These are phyloP conservation scores for Fusarium musae DNA, from an alignment of 2,329 filamentous ascomycete genomes.

Conservation along the genomic window DNA sequence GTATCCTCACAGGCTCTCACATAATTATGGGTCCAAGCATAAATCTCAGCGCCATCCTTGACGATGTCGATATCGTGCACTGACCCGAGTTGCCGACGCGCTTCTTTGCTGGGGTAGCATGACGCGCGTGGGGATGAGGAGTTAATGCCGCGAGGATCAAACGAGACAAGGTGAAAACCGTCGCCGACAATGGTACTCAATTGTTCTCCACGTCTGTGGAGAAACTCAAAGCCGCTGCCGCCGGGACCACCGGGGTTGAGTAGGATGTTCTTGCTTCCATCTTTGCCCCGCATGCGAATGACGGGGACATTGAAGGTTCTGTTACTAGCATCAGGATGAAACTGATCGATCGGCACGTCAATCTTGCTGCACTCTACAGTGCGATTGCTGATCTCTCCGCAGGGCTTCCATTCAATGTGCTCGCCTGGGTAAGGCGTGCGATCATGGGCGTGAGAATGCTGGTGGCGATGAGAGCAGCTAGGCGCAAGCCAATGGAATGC, in stretches of 20 bases:
- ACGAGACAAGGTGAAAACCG: slow-evolving; percentile 58
- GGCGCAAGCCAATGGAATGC: slow-evolving; percentile 21
- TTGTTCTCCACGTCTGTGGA: slow-evolving; percentile 50
- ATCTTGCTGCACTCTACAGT: slow-evolving; percentile 57
- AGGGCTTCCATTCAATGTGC: slow-evolving; percentile 50
- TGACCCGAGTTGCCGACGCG: slow-evolving; percentile 43
- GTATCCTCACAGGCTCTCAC: slow-evolving; percentile 56
- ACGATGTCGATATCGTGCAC: slow-evolving; percentile 42
- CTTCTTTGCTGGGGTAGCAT: slow-evolving; percentile 54
- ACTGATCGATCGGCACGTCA: slow-evolving; percentile 60
- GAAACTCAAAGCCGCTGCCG: slow-evolving; percentile 53
- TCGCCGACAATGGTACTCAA: slow-evolving; percentile 54
- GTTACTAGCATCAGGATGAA: slow-evolving; percentile 47
- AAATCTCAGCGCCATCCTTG: slow-evolving; percentile 53
- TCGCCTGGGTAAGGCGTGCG: slow-evolving; percentile 20
- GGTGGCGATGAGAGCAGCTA: slow-evolving; percentile 20
- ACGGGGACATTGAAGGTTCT: slow-evolving; percentile 58
- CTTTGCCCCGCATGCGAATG: slow-evolving; percentile 55
- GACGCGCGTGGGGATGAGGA: slow-evolving; percentile 45
- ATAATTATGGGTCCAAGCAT: slow-evolving; percentile 55
- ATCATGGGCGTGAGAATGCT: not conserved
- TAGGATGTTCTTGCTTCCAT: slow-evolving; percentile 57
- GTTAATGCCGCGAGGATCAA: slow-evolving; percentile 60
- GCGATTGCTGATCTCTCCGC: slow-evolving; percentile 51
- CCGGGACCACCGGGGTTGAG: slow-evolving; percentile 62